phyloP scores from a whole-genome alignment of 1,139 yeast genomes.

The Wickerhamomyces sp. region DNA sequence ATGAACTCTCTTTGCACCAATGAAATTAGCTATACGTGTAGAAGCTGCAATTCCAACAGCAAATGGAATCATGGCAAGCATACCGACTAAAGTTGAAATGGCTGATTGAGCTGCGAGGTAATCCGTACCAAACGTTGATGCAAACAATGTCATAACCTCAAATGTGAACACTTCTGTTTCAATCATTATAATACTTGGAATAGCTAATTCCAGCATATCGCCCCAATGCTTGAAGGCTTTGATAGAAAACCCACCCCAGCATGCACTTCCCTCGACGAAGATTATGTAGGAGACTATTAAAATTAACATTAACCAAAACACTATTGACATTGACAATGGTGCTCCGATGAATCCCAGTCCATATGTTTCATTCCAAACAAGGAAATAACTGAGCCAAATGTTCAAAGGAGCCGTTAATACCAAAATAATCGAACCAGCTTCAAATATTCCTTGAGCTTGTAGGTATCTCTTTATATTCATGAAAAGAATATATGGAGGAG shows the following conservation, averaged over 20 bases:
- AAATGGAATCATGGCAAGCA: slow-evolving; percentile 83
- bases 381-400: slow-evolving; percentile 60
- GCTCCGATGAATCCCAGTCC: slow-evolving; percentile 71
- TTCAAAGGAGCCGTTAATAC: slow-evolving; percentile 79
- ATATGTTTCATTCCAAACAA: slow-evolving; percentile 64
- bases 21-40: slow-evolving; percentile 81
- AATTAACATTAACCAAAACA: slow-evolving; percentile 64
- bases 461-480: slow-evolving; percentile 78
- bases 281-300: slow-evolving; percentile 49
- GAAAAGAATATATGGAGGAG: slow-evolving; percentile 80
- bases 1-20: slow-evolving; percentile 68
- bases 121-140: slow-evolving; percentile 76
- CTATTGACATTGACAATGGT: slow-evolving; percentile 64
- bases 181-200: slow-evolving; percentile 71
- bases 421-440: slow-evolving; percentile 79
- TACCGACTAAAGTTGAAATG: slow-evolving; percentile 72
- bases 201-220: slow-evolving; percentile 51
- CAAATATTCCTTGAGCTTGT: slow-evolving; percentile 91
- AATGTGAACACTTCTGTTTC: slow-evolving; percentile 73
- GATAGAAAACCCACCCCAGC: slow-evolving; percentile 61
- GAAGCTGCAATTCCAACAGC: slow-evolving; percentile 85
- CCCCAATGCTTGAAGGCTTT: slow-evolving; percentile 58
- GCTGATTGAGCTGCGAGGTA: slow-evolving; percentile 89
- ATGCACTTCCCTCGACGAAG: slow-evolving; percentile 59
- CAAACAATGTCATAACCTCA: slow-evolving; percentile 64